Conservation (phyloP, 208 protist genomes). For the Plasmodiophora brassicae region DNA sequence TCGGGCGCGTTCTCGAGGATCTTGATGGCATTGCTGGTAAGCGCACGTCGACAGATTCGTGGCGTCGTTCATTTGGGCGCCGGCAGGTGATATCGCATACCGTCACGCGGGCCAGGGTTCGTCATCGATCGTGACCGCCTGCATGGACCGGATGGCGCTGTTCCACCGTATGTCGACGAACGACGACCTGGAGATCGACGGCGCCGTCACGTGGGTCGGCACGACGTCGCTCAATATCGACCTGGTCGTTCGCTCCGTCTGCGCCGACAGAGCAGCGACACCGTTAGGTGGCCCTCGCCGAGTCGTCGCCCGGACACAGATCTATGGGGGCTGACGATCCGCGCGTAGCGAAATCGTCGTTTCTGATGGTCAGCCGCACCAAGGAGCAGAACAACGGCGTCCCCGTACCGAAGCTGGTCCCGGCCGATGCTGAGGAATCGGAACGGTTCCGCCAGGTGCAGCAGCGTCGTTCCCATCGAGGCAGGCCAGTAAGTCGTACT, state of each 20-base stretch:
- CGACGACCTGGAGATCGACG: background rate
- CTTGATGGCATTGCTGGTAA: background rate
- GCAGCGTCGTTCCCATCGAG: background rate
- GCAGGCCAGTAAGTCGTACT: too few species aligned
- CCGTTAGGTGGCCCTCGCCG: too few species aligned
- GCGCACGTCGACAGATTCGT: background rate
- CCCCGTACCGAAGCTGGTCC: background rate
- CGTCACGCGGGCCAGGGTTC: background rate
- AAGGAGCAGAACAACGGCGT: background rate
- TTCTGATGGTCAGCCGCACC: background rate
- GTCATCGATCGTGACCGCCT: background rate
- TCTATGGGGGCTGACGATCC: too few species aligned
- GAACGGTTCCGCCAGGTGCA: background rate
- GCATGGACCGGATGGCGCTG: background rate
- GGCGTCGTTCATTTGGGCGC: background rate
- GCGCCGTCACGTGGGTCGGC: background rate
- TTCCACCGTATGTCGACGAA: background rate
- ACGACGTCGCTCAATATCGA: background rate
- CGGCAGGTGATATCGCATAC: constrained; percentile 4
- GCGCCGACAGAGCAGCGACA: too few species aligned
- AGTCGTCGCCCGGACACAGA: too few species aligned
- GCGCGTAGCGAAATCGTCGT: background rate
- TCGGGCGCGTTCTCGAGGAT: constrained; percentile 3
- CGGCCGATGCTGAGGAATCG: background rate
- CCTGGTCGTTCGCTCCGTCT: too few species aligned